Evolutionary conservation across 1,284 basidiomycete genomes (phyloP).

Genomic region (Moesziomyces antarcticus): DNA sequence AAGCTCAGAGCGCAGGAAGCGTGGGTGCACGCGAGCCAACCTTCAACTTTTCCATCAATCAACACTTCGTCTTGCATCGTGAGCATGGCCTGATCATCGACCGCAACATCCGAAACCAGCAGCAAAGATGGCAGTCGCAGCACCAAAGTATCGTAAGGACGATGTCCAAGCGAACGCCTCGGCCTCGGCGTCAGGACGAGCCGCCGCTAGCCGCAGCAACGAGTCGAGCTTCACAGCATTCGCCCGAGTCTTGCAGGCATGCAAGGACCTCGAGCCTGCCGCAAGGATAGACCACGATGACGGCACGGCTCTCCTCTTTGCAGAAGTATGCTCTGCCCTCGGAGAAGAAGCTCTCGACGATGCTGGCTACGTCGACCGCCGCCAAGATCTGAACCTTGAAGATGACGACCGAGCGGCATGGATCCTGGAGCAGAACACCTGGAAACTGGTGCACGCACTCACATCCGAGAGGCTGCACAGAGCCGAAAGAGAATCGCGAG

Average conservation of each 20-base stretch:
- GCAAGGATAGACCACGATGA: conserved; percentile 45
- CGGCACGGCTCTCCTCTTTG: conserved; percentile 58
- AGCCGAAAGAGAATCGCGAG: conserved; percentile 39
- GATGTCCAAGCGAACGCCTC: conserved; percentile 21
- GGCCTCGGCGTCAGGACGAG: conserved; percentile 20
- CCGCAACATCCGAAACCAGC: background rate
- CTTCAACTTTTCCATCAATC: conserved; percentile 4
- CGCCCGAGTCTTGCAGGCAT: conserved; percentile 51
- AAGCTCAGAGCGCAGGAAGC: background rate
- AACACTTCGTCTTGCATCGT: conserved; percentile 22
- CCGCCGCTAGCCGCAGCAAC: conserved; percentile 12
- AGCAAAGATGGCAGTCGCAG: conserved; percentile 16
- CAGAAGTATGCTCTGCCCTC: conserved; percentile 49
- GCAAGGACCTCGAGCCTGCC: conserved; percentile 42
- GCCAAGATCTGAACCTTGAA: conserved; percentile 26
- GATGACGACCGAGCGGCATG: conserved; percentile 48
- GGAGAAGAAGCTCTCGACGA: conserved; percentile 52
- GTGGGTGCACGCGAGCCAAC: conserved; percentile 8
- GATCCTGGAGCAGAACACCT: conserved; percentile 58
- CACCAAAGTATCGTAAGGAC: conserved; percentile 5
- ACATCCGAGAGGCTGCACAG: conserved; percentile 47
- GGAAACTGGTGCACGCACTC: conserved; percentile 56
- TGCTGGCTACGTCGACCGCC: conserved; percentile 24
- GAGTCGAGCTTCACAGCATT: conserved; percentile 59
- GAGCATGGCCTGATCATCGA: background rate